Conservation (phyloP, 352 stramenopile species). For the Pythium volutum region DNA sequence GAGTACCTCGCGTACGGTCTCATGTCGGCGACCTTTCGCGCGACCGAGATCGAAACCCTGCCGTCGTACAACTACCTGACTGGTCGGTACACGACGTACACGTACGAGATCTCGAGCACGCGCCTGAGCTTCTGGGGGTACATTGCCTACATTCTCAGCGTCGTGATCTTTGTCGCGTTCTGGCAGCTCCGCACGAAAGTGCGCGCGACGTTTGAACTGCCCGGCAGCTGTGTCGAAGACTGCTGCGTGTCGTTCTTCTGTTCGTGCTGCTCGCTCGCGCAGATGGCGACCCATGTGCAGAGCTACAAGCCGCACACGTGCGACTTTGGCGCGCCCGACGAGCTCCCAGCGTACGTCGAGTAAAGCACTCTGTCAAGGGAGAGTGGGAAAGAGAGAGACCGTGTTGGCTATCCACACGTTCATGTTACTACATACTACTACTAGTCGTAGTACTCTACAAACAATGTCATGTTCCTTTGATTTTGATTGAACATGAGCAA, state of each 20-base stretch:
- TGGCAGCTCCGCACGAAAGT: constrained; percentile 7
- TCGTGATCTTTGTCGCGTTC: not conserved
- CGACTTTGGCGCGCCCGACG: constrained; percentile 4
- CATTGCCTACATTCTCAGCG: not conserved
- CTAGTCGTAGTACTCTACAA: too few relatives aligned
- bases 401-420: too few relatives aligned
- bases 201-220: not conserved
- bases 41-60: not conserved
- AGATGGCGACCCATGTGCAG: constrained; percentile 17
- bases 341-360: constrained; percentile 1
- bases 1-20: not conserved
- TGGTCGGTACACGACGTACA: not conserved
- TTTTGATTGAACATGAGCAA: too few relatives aligned
- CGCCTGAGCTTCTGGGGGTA: constrained; percentile 1
- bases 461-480: too few relatives aligned
- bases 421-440: too few relatives aligned
- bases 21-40: not conserved
- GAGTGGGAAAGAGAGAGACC: too few relatives aligned
- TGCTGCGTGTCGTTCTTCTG: constrained; percentile 2
- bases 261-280: constrained; percentile 6
- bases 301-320: constrained; percentile 12
- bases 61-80: not conserved
- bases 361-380: too few relatives aligned
- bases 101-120: not conserved
- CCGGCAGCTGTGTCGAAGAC: constrained; percentile 2